A percentile compares a stretch with the other conserved stretches of the same genome.
These are phyloP conservation scores for Ceratobasidium sp. DNA, from an alignment of 1,284 basidiomycete species.

Conservation along the genomic window DNA sequence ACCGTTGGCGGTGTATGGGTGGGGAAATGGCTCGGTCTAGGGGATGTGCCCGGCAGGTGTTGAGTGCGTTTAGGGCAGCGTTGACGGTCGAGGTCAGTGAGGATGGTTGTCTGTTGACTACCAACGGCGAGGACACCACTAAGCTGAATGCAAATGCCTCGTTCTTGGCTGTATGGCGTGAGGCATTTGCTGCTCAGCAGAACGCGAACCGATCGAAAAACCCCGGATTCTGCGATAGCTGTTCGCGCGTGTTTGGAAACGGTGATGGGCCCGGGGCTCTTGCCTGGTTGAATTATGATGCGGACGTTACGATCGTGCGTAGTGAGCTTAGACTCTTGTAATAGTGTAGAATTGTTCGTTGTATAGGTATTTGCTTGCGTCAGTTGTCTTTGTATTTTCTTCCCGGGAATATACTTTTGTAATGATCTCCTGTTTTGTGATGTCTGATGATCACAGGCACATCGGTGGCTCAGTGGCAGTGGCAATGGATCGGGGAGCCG, in stretches of 20 bases:
- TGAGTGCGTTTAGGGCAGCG: constrained; percentile 29
- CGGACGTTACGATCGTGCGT: constrained; percentile 24
- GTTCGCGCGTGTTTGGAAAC: constrained; percentile 20
- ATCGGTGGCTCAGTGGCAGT: constrained; percentile 31
- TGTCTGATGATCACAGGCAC: constrained; percentile 20
- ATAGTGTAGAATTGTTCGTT: constrained; percentile 13
- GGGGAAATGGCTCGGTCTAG: constrained; percentile 37
- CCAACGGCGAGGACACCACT: constrained; percentile 10
- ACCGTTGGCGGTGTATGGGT: constrained; percentile 38
- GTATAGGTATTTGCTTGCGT: neutral
- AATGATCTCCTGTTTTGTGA: constrained; percentile 1
- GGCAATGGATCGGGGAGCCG: constrained; percentile 5
- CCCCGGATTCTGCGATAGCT: constrained; percentile 31
- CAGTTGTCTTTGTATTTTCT: neutral
- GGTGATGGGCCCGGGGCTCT: constrained; percentile 35
- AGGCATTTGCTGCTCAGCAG: constrained; percentile 16
- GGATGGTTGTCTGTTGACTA: constrained; percentile 17
- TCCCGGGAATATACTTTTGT: neutral
- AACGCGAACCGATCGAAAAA: constrained; percentile 34
- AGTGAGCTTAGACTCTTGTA: constrained; percentile 20
- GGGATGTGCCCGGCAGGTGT: constrained; percentile 37
- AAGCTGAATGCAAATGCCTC: constrained; percentile 24
- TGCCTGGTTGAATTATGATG: constrained; percentile 29
- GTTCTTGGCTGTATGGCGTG: constrained; percentile 38
- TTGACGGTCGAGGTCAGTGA: constrained; percentile 32